A percentile compares a stretch with the other conserved stretches of the same genome.
Evolutionary conservation across 2,329 filamentous ascomycete genomes (phyloP).

Genomic region (Cordyceps cicadae): DNA sequence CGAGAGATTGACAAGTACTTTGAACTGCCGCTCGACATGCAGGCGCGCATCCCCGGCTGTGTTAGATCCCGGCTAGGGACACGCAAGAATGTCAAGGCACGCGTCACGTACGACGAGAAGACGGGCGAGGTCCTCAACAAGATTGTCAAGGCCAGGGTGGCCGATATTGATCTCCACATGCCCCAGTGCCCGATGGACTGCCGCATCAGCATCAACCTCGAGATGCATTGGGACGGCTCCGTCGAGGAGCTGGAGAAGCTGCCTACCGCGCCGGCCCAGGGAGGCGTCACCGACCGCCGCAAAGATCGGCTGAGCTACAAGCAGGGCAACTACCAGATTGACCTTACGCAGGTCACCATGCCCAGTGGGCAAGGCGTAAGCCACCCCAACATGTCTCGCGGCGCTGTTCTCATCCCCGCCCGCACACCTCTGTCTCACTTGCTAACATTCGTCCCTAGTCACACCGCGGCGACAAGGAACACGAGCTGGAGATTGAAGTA

Average conservation of each 20-base stretch:
- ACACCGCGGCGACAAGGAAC: constrained; percentile 51
- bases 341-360: constrained; percentile 80
- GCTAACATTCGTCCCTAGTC: constrained; percentile 4
- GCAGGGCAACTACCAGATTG: constrained; percentile 80
- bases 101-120: constrained; percentile 70
- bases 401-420: too few relatives aligned
- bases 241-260: constrained; percentile 45
- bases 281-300: constrained; percentile 51
- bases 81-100: constrained; percentile 38
- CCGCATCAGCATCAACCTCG: constrained; percentile 87
- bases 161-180: constrained; percentile 79
- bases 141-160: constrained; percentile 86
- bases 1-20: constrained; percentile 79
- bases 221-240: constrained; percentile 76
- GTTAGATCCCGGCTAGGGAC: constrained; percentile 48
- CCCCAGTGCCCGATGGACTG: constrained; percentile 76
- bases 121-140: constrained; percentile 63
- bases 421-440: too few relatives aligned
- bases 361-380: constrained; percentile 30
- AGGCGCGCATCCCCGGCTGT: constrained; percentile 54
- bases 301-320: constrained; percentile 91
- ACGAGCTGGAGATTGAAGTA: constrained; percentile 76
- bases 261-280: constrained; percentile 26
- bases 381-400: background rate
- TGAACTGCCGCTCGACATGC: constrained; percentile 55